Evolutionary conservation across 2,329 filamentous ascomycete species (phyloP).

Genomic region (Fusarium torulosum): DNA sequence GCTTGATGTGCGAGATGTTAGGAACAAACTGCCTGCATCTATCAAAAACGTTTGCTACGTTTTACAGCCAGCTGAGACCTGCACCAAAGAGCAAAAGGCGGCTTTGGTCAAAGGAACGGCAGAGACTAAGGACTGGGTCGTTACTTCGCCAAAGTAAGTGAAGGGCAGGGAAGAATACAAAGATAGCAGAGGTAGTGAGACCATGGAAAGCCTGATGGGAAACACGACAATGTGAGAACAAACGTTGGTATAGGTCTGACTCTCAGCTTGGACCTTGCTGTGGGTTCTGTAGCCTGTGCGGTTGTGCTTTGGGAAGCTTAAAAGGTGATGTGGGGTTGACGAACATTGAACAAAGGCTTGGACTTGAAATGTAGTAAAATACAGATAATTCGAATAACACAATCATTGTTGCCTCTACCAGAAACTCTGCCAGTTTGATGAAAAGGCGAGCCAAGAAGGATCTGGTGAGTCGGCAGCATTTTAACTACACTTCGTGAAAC

Average conservation of each 20-base stretch:
- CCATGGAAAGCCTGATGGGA: background rate
- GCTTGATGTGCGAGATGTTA: background rate
- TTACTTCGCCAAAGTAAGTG: background rate
- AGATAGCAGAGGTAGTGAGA: background rate
- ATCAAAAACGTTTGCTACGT: background rate
- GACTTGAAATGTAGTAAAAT: too few species aligned
- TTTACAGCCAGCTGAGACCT: background rate
- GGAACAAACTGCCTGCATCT: background rate
- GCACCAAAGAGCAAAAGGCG: background rate
- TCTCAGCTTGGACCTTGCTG: background rate
- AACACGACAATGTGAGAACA: background rate
- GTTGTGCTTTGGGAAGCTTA: background rate
- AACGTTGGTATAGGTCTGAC: background rate
- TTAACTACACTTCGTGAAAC: too few species aligned
- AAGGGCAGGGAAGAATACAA: too few species aligned
- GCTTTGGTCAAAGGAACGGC: background rate
- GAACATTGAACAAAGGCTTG: too few species aligned
- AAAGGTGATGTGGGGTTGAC: too few species aligned
- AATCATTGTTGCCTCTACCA: too few species aligned
- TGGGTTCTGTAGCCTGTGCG: background rate
- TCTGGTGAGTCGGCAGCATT: too few species aligned
- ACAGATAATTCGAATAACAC: too few species aligned
- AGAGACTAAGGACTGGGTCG: background rate
- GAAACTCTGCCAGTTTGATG: too few species aligned
- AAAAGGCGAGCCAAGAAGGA: too few species aligned